Evolutionary conservation across 345 rosid species (phyloP).

Genomic region (Sonneratia alba): DNA sequence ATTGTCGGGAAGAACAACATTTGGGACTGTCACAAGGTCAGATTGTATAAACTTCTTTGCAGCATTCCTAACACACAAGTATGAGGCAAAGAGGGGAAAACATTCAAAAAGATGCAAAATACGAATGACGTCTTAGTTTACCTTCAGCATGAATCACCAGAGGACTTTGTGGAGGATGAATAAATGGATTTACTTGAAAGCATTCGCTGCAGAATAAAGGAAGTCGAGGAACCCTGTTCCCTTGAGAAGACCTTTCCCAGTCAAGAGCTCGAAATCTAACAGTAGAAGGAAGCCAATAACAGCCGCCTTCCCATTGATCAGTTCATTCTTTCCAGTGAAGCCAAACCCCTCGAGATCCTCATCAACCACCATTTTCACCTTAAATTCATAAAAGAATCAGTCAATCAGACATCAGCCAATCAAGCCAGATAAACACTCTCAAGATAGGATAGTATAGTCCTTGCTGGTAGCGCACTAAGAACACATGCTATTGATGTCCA

Average conservation of each 20-base stretch:
- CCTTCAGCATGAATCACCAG: neutral
- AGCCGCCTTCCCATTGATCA: conserved; percentile 91
- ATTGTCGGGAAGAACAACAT: neutral
- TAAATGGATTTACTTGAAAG: conserved; percentile 42
- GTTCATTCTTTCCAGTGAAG: conserved; percentile 60
- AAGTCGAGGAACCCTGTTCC: conserved; percentile 94
- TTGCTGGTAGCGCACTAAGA: neutral
- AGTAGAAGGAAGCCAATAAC: conserved; percentile 75
- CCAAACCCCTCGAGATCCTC: conserved; percentile 68
- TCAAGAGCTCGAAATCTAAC: conserved; percentile 86
- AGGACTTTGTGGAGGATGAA: neutral
- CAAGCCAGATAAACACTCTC: neutral
- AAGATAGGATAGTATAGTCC: neutral
- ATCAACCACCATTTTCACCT: conserved; percentile 93
- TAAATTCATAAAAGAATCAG: conserved; percentile 4
- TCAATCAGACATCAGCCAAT: neutral
- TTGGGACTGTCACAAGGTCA: neutral
- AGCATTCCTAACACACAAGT: neutral
- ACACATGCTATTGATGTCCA: neutral
- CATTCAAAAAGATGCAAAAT: neutral
- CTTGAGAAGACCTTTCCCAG: conserved; percentile 86
- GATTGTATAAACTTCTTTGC: neutral
- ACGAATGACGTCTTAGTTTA: neutral
- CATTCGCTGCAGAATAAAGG: conserved; percentile 51
- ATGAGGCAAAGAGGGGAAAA: neutral